Conservation (phyloP, 169 alveolate species). For the Plasmodium knowlesi region DNA sequence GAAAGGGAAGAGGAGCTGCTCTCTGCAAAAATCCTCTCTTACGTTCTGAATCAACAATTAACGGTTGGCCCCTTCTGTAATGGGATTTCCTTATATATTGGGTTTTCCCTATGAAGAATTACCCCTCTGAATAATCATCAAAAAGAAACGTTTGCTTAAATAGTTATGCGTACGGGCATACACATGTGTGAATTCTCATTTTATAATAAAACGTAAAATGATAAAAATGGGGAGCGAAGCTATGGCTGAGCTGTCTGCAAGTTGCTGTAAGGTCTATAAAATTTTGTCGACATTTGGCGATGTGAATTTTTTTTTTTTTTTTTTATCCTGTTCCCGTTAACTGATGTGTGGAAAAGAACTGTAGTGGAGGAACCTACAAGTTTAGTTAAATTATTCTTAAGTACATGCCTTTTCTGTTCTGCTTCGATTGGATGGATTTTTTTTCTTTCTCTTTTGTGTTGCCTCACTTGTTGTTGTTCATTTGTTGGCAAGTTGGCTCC, state of each 20-base stretch:
- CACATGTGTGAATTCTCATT: background rate
- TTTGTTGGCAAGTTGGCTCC: background rate
- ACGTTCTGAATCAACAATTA: background rate
- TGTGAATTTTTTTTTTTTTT: conserved; percentile 2
- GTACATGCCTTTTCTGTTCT: background rate
- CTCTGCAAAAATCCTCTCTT: background rate
- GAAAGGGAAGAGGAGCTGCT: background rate
- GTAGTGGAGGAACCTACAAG: background rate
- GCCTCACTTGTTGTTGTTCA: background rate
- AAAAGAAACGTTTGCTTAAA: background rate
- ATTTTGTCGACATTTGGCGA: background rate
- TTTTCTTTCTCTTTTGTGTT: background rate
- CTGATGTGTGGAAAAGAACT: background rate
- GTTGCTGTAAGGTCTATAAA: background rate
- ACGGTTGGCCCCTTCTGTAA: background rate
- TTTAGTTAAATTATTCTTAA: background rate
- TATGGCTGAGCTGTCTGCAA: background rate
- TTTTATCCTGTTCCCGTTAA: background rate
- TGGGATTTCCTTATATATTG: background rate
- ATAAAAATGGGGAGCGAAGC: background rate
- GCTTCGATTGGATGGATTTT: background rate
- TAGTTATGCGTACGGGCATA: background rate
- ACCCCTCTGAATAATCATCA: background rate
- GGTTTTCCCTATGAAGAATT: background rate
- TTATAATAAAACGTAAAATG: conserved; percentile 24